These are phyloP conservation scores for Chaetothyriales sp. DNA, from an alignment of 2,329 filamentous ascomycete genomes.

Conservation along the genomic window DNA sequence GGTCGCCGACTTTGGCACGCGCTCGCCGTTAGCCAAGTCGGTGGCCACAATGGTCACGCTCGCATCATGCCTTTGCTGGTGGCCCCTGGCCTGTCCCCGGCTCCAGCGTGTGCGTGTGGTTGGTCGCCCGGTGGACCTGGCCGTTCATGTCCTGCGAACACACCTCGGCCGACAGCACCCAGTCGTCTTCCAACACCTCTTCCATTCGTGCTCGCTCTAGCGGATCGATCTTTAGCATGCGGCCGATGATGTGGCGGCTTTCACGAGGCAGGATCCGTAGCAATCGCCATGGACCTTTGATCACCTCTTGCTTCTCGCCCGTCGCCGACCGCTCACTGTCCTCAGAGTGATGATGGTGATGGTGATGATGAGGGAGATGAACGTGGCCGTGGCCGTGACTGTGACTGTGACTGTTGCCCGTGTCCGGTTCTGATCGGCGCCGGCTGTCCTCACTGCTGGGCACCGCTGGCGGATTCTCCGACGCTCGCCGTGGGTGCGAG, in stretches of 20 bases:
- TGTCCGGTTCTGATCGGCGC: constrained; percentile 7
- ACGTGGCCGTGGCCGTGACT: constrained; percentile 1
- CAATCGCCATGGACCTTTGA: constrained; percentile 84
- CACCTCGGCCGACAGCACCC: constrained; percentile 72
- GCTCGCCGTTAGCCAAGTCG: no score
- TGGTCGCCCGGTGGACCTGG: constrained; percentile 53
- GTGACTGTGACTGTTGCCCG: constrained; percentile 10
- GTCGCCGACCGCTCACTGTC: constrained; percentile 9
- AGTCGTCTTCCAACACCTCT: constrained; percentile 75
- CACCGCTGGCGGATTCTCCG: constrained; percentile 7
- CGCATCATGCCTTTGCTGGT: constrained; percentile 13
- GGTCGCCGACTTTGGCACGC: background rate
- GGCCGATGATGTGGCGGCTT: constrained; percentile 72
- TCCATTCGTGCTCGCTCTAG: constrained; percentile 67
- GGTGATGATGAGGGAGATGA: constrained; percentile 7
- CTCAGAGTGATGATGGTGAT: constrained; percentile 3
- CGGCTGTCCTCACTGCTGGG: constrained; percentile 2
- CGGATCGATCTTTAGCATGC: constrained; percentile 84
- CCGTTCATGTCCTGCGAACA: constrained; percentile 68
- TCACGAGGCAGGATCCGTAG: constrained; percentile 76
- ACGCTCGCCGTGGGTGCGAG: constrained; percentile 22
- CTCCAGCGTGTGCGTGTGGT: constrained; percentile 75
- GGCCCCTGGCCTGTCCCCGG: constrained; percentile 32
- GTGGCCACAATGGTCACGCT: no score
- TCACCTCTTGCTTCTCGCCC: constrained; percentile 53